Evolutionary conservation across 2,329 filamentous ascomycete species (phyloP).

Genomic region (Allantophomopsis cytisporea): DNA sequence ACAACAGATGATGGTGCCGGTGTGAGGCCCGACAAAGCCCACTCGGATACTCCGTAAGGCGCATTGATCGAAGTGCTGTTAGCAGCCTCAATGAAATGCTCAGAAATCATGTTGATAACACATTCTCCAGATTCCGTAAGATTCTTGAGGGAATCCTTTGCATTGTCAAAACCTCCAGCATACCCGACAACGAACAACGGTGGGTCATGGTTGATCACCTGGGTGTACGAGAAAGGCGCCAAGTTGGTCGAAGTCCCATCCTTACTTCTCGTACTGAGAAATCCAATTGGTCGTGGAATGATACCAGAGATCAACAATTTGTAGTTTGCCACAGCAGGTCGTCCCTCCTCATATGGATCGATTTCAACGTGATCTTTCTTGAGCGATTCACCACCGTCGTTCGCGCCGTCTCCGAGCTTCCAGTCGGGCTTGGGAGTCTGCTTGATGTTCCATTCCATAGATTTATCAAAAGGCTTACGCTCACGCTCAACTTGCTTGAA

Average conservation of each 20-base stretch:
- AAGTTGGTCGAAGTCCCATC: constrained; percentile 62
- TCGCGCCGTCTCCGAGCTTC: constrained; percentile 52
- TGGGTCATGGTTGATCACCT: constrained; percentile 74
- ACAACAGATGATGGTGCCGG: constrained; percentile 54
- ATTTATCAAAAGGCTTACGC: constrained; percentile 44
- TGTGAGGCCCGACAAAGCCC: constrained; percentile 64
- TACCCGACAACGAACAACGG: constrained; percentile 61
- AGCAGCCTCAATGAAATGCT: constrained; percentile 76
- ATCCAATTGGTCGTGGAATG: constrained; percentile 67
- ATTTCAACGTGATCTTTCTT: constrained; percentile 57
- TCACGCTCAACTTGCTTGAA: constrained; percentile 60
- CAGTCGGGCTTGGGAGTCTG: constrained; percentile 53
- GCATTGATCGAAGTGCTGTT: constrained; percentile 71
- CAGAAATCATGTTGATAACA: constrained; percentile 76
- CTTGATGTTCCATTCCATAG: constrained; percentile 36
- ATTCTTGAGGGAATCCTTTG: constrained; percentile 73
- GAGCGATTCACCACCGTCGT: constrained; percentile 29
- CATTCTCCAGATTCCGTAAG: constrained; percentile 58
- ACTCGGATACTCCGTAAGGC: constrained; percentile 66
- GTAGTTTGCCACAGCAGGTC: constrained; percentile 65
- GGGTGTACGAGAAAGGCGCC: constrained; percentile 79
- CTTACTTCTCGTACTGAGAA: constrained; percentile 37
- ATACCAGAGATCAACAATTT: constrained; percentile 79
- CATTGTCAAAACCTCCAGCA: constrained; percentile 26
- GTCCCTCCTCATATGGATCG: constrained; percentile 62